A percentile compares a stretch with the other conserved stretches of the same genome.
These are phyloP conservation scores for Clitoria ternatea DNA, from an alignment of 306 rosid genomes.

Conservation along the genomic window DNA sequence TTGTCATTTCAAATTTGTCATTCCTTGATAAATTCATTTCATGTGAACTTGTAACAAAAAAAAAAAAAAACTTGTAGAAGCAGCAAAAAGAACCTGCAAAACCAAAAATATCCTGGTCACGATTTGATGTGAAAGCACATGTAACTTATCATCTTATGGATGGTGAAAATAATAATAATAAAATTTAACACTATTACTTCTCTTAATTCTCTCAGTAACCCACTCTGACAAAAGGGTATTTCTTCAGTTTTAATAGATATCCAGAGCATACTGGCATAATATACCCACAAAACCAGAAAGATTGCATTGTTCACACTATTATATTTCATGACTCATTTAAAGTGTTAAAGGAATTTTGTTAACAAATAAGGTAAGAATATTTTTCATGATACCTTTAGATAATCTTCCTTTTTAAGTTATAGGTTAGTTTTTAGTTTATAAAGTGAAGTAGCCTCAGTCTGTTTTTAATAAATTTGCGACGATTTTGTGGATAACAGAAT, in stretches of 20 bases:
- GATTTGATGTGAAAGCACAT: neutral
- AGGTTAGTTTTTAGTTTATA: too few species aligned
- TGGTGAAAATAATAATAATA: neutral
- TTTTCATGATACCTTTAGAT: too few species aligned
- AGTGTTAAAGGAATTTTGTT: neutral
- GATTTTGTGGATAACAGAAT: neutral
- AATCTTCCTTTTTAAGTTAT: too few species aligned
- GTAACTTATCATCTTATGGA: neutral
- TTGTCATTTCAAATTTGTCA: neutral
- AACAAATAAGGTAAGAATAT: too few species aligned
- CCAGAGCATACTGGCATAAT: neutral
- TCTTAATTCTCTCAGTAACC: too few species aligned
- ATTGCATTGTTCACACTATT: neutral
- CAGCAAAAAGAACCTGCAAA: neutral
- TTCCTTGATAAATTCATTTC: neutral
- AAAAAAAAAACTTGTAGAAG: too few species aligned
- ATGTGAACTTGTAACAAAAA: neutral
- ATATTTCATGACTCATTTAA: neutral
- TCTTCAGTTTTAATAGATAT: neutral
- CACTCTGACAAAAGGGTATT: neutral
- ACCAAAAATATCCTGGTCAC: neutral
- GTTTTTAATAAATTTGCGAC: too few species aligned
- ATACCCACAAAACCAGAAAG: neutral
- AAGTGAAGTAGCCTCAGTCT: too few species aligned
- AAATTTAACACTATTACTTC: too few species aligned